phyloP scores from a whole-genome alignment of 1,284 basidiomycete genomes.

The Rhizoctonia solani region DNA sequence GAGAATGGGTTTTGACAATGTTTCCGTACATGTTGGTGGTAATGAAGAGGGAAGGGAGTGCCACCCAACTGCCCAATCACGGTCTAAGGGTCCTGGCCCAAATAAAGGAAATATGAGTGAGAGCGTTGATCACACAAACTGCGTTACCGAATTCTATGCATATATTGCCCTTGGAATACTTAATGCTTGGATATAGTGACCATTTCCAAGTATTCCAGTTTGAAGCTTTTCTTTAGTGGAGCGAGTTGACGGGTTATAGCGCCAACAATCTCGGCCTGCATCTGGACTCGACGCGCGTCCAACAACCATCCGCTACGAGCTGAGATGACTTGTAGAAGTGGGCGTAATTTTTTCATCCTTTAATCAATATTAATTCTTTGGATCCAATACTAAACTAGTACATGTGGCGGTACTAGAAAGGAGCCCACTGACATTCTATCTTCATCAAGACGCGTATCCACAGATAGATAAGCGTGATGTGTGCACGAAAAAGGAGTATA shows the following conservation, averaged over 20 bases:
- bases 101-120: not conserved
- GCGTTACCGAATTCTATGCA: no score
- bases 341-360: not conserved
- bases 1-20: no score
- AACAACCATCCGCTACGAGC: not conserved
- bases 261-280: not conserved
- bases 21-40: no score
- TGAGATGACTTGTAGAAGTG: not conserved
- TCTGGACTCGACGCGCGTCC: not conserved
- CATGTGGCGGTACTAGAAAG: not conserved
- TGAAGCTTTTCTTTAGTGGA: not conserved
- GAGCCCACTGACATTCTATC: not conserved
- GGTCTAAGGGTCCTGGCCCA: conserved; percentile 24
- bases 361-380: not conserved
- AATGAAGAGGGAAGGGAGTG: not conserved
- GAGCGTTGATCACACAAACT: no score
- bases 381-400: not conserved
- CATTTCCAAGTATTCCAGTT: no score
- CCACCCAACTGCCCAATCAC: conserved; percentile 5
- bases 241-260: not conserved
- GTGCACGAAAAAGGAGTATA: not conserved
- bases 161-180: no score
- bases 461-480: not conserved
- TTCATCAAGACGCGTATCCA: not conserved
- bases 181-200: no score